Evolutionary conservation across 2,329 filamentous ascomycete species (phyloP), one percentile per base, ranked within the genome.

Genomic region (Penicillium sumatraense): DNA sequence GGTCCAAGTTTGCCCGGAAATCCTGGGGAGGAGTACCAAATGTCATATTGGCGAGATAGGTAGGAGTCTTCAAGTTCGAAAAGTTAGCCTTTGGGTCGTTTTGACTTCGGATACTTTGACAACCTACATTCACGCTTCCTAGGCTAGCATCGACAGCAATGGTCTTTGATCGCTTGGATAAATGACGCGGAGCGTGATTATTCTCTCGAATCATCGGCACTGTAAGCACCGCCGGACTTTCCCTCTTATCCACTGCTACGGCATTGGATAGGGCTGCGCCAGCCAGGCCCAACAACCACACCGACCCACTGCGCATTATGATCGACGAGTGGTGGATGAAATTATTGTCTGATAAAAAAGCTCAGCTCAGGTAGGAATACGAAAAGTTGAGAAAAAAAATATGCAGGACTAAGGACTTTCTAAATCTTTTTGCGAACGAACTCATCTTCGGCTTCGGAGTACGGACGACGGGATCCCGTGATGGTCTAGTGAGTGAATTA

Each of bases 231-330:
- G 53, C 50, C n/a, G 53, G 56, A n/a, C 10, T 46, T 1, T 56
- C 47, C 41, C 41, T 51, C 29, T 55, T 55, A 20, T 56, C 53
- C 16, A 56, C 8, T 16, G 27, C 24, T 47, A 59, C 48, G 5
- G 53, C 53, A 40, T 54, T 31, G 18, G 50, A 18, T 8, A 48
- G 44, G 29, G 47, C 36, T 8, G 38, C 24, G n/a, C 45, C 35
- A 42, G 42, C 16, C 27, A 59, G 33, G 41, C 21, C 56, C 5
- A 53, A n/a, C n/a, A 58, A 38, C 44, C 48, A 55, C n/a, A 20
- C 40, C 46, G 49, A 51, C 29, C 44, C 46, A 51, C 53, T 44
- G 31, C 53, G 53, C 56, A 59, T 59, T 23, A 20, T 46, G 49
- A 51, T 53, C 42, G 27, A 36, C 27, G 24, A 20, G 21, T 20